A percentile compares a stretch with the other conserved stretches of the same genome.
Conservation (phyloP, 805 yeast genomes). For the Monosporozyma siamensis region DNA sequence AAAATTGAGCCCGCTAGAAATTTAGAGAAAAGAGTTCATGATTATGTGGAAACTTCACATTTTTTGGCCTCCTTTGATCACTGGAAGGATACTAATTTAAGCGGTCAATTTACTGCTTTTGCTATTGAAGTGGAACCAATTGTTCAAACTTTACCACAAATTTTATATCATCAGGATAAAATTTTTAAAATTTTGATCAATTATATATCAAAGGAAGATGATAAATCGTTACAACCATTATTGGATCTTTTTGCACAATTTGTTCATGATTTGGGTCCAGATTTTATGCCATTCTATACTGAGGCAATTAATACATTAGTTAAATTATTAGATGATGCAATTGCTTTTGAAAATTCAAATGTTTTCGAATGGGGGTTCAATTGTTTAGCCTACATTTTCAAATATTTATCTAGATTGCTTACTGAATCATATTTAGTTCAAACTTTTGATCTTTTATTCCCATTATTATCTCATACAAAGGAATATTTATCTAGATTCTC, state of each 20-base stretch:
- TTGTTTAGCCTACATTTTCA: conserved; percentile 79
- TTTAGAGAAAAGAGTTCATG: conserved; percentile 50
- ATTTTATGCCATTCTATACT: conserved; percentile 64
- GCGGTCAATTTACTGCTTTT: conserved; percentile 61
- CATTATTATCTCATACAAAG: conserved; percentile 51
- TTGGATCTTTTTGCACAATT: conserved; percentile 76
- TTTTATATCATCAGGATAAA: conserved; percentile 56
- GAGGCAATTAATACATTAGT: conserved; percentile 44
- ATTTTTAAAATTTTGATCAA: conserved; percentile 46
- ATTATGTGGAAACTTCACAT: conserved; percentile 67
- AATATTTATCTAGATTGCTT: conserved; percentile 63
- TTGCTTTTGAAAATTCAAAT: conserved; percentile 44
- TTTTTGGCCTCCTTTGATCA: conserved; percentile 70
- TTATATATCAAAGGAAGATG: conserved; percentile 49
- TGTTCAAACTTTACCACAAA: conserved; percentile 68
- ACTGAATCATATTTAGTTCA: conserved; percentile 49
- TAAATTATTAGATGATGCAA: conserved; percentile 35
- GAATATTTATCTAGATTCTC: conserved; percentile 70
- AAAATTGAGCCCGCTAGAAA: conserved; percentile 68
- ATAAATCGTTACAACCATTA: conserved; percentile 67
- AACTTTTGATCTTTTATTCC: conserved; percentile 57
- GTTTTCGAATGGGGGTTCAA: conserved; percentile 78
- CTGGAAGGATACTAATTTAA: conserved; percentile 81
- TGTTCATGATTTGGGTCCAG: conserved; percentile 87
- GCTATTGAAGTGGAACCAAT: conserved; percentile 43